Base-by-base conservation (phyloP, 805 yeast species). In the Candida parachauliodes region DNA sequence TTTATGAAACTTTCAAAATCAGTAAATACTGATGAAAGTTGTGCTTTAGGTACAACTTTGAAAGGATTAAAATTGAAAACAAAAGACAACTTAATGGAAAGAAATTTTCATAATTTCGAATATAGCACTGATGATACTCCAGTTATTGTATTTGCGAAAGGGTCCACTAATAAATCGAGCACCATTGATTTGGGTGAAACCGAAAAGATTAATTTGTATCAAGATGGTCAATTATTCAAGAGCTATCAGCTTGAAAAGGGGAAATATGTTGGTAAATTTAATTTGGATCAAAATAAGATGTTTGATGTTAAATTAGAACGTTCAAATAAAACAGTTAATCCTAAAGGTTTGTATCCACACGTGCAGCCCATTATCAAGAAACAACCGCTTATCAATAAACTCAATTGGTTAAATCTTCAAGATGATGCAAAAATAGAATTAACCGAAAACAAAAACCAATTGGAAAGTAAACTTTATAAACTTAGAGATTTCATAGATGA, bases 1-100 rank as follows among this genome's bases (percentile, higher is more conserved):
- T 65, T 79, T 30, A 62, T 81, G 28, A 64, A 54, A 43, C 68
- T 89, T 27, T 72, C 95, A 16, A 88, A 82, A 58, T 86, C 82
- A 36, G 94, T 93, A 31, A 93, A 93, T 59, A 93, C 98, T 0
- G 98, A 93, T 60, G 98, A 93, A 65, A 81, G 97, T 31, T 87
- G 87, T 36, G 96, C 87, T 10, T 71, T 86, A 50, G 98, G 98
- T 34, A 78, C 94, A 2, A 79, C 96, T n/a, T 65, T 84, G 26
- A 75, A 88, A 46, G 98, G 93, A 15, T 83, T 88, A 28, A 58
- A 57, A 37, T 70, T 78, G 33, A 65, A 87, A 26, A 77, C 88
- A n/a, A 73, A 79, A 50, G 82, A 79, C 57, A 61, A 67, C 17
- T 68, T 87, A 3, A 52, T 72, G 22, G 94, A 86, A 39, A 72